Evolutionary conservation across 495 filamentous ascomycete species (phyloP).

Genomic region (Penicillium flavigenum): DNA sequence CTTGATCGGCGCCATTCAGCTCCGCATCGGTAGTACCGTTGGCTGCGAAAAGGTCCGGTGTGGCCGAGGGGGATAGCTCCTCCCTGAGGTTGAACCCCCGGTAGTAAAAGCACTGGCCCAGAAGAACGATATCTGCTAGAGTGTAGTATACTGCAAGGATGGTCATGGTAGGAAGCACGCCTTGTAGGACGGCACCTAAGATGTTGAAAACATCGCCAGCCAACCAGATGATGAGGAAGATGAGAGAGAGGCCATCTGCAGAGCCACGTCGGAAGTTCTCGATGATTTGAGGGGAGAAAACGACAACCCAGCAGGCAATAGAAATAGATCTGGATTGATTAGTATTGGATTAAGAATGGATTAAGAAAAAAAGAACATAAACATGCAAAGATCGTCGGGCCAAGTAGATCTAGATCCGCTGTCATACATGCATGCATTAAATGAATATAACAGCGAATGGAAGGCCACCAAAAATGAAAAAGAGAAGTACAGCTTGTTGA

Average conservation of each 20-base stretch:
- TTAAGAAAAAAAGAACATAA: neutral
- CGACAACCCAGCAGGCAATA: slow-evolving; percentile 96
- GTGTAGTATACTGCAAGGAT: slow-evolving; percentile 96
- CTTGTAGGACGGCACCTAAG: slow-evolving; percentile 85
- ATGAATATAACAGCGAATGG: neutral
- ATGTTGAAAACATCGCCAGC: slow-evolving; percentile 97
- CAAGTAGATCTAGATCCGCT: neutral
- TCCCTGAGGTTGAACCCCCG: slow-evolving; percentile 74
- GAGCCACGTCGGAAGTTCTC: slow-evolving; percentile 88
- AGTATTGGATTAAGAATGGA: neutral
- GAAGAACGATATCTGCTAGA: slow-evolving; percentile 82
- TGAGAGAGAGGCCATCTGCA: slow-evolving; percentile 83
- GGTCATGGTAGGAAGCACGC: slow-evolving; percentile 93
- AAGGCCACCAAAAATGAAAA: slow-evolving; percentile 5
- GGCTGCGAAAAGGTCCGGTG: slow-evolving; percentile 16
- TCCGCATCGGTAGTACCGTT: slow-evolving; percentile 16
- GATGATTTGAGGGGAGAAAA: slow-evolving; percentile 95
- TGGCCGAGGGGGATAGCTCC: slow-evolving; percentile 32
- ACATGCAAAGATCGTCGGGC: slow-evolving; percentile 15
- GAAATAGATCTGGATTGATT: slow-evolving; percentile 71
- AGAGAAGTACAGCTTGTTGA: slow-evolving; percentile 4
- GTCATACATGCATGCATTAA: neutral
- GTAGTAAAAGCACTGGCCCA: slow-evolving; percentile 92
- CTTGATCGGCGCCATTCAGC: slow-evolving; percentile 15
- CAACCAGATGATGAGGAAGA: slow-evolving; percentile 89